These are phyloP conservation scores for Thermochaetoides thermophila DNA, from an alignment of 495 filamentous ascomycete genomes.

Conservation along the genomic window DNA sequence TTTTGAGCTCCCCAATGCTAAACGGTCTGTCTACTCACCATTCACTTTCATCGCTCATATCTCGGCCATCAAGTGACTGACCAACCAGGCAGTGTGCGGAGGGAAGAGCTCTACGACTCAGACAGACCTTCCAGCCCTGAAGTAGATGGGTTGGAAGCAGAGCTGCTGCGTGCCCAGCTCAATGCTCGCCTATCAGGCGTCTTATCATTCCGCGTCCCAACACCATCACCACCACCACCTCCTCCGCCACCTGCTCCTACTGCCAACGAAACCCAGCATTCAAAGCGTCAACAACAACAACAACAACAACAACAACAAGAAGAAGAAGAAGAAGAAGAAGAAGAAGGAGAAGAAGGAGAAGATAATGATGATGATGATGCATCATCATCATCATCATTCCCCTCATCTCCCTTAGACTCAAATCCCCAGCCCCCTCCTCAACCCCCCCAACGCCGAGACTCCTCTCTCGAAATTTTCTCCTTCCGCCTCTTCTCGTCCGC, in stretches of 20 bases:
- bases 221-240: not conserved
- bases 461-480: conserved; percentile 29
- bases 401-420: too few species aligned
- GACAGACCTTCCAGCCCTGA: conserved; percentile 13
- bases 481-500: conserved; percentile 39
- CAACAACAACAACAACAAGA: too few species aligned
- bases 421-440: conserved; percentile 4
- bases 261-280: too few species aligned
- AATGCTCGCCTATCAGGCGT: conserved; percentile 28
- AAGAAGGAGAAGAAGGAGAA: too few species aligned
- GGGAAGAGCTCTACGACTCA: conserved; percentile 33
- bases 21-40: conserved; percentile 25
- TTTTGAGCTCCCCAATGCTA: conserved; percentile 37
- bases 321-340: too few species aligned
- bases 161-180: conserved; percentile 22
- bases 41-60: not conserved
- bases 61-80: conserved; percentile 3
- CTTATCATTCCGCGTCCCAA: conserved; percentile 13
- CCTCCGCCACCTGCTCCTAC: not conserved
- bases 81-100: conserved; percentile 28
- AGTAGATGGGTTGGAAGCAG: conserved; percentile 10
- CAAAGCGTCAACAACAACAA: too few species aligned
- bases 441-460: conserved; percentile 7
- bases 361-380: not conserved
- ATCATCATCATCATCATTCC: too few species aligned